Base-by-base conservation (phyloP, 2,329 filamentous ascomycete genomes). In the Neophaeococcomyces aloes region DNA sequence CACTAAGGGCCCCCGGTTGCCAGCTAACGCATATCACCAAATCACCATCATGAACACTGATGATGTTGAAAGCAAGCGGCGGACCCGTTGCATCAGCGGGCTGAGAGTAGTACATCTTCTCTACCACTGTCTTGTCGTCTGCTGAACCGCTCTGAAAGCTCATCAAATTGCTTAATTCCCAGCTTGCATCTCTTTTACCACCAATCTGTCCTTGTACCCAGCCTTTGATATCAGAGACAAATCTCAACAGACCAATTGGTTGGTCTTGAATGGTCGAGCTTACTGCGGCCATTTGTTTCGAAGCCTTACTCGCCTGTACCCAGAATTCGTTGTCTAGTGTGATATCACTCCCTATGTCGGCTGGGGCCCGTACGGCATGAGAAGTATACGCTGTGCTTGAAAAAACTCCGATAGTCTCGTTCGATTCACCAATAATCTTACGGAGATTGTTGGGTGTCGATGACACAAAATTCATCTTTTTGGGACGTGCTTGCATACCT, bases 101-200 rank as follows among this genome's bases (percentile, higher is more conserved):
- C 46, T 70, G 67, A 4, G 62, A 60, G 50, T 71, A 72, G 1
- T 68, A 45, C 53, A 68, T 59, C 17, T 64, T 56, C 7, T 52
- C 56, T 2, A 70, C 53, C 7, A 14, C 5, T n/a, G 15, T 14
- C 4, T n/a, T 18, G 21, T 19, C 29, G 17, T n/a, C 32, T 3
- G 11, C 10, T 7, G 38, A 25, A 4, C 19, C 29, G 6, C 25
- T 23, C 37, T 63, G 56, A 48, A 70, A 66, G 2, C 54, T 58
- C 23, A 63, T 60, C 2, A 70, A 38, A 47, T 72, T 72, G 53
- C 68, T 71, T 7, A 72, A 43, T 51, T 70, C 67, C 42, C 65
- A 70, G 4, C 65, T 67, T 13, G 48, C 56, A 31, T 67, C 65
- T 19, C 68, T 57, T 21, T 48, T 45, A 41, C 62, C 50, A 3